Evolutionary conservation across 1,284 basidiomycete genomes (phyloP), one percentile per base, ranked within the genome.

Genomic region (Pseudozyma pruni): DNA sequence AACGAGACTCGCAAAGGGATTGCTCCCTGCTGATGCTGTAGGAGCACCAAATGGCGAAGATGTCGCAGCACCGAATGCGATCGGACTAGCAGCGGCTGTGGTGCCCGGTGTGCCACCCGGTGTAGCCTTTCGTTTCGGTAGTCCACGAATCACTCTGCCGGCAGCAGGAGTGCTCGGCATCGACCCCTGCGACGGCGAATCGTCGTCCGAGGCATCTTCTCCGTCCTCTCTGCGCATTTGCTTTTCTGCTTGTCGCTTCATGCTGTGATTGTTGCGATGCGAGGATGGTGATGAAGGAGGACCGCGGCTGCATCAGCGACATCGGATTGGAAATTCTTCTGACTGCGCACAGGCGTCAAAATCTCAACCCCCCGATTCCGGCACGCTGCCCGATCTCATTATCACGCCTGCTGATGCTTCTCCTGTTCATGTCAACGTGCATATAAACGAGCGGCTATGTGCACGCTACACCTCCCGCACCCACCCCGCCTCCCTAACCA

Each of bases 221-320:
- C 68, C 68, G 19, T 71, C 68, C 32, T 71, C 68, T 14, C 68
- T 32, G 8, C 68, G 52, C 16, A 71, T 66, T 31, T 71, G 68
- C 19, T 66, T 71, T 16, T 71, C 68, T 38, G 68, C 68, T 58
- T 71, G 68, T 2, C 68, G 56, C 54, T 71, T 71, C 68, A 71
- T 70, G 22, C n/a, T n/a, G n/a, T n/a, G n/a, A n/a, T n/a, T n/a
- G 14, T 47, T 42, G 27, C 27, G 27, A 6, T 29, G n/a, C 27
- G 27, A 7, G 11, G 6, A 11, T 29, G 27, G 27, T 29, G 6
- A 11, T 7, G 27, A 29, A 29, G 27, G 27, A 29, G 27, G 11
- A 29, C n/a, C n/a, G n/a, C n/a, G n/a, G n/a, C n/a, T n/a, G n/a
- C n/a, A n/a, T n/a, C n/a, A n/a, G n/a, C n/a, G n/a, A n/a, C n/a